Evolutionary conservation across 1,284 basidiomycete species (phyloP), one percentile per base, ranked within the genome.

Genomic region (Coriolopsis trogii): DNA sequence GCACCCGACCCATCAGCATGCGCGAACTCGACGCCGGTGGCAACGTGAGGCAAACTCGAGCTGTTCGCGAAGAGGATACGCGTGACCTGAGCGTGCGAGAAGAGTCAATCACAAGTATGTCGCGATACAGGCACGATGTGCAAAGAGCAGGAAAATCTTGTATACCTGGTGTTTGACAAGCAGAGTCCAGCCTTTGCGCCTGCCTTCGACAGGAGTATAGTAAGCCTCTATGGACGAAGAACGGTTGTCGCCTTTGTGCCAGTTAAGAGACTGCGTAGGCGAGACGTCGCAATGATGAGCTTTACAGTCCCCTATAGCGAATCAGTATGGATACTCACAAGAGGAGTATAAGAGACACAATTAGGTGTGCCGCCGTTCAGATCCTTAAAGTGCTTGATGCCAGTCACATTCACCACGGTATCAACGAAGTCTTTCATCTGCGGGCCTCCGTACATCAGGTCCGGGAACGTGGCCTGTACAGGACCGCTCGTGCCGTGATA

Each of bases 401-500:
- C 78, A 3, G 78, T 79, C 3, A 80, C 62, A 41, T 70, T 70
- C 3, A 72, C 70, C 31, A 81, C 74, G 3, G 80, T 76, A 44
- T 74, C 52, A 29, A 79, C 67, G 60, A 85, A 87, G 5, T 70
- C 73, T 2, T 65, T 52, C 59, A 82, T 80, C 51, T 82, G 78
- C 1, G 78, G 77, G 2, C 82, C 83, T 7, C 77, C 77, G 57
- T 78, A 85, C 77, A 85, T 84, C 6, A 55, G 59, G 49, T 76
- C 71, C 1, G 77, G 76, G 55, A 69, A 77, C 0, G 73, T 74
- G 36, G 81, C 78, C 56, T 81, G 76, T 0, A 87, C 71, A 0
- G 82, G 82, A 0, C 84, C 84, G 1, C 64, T 52, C 20, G 67
- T 74, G 8, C 82, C 83, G 60, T 87, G 84, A 55, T 76, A 82